These are phyloP conservation scores for Chlorophyllum brunneum DNA, from an alignment of 768 basidiomycete species.

Conservation along the genomic window DNA sequence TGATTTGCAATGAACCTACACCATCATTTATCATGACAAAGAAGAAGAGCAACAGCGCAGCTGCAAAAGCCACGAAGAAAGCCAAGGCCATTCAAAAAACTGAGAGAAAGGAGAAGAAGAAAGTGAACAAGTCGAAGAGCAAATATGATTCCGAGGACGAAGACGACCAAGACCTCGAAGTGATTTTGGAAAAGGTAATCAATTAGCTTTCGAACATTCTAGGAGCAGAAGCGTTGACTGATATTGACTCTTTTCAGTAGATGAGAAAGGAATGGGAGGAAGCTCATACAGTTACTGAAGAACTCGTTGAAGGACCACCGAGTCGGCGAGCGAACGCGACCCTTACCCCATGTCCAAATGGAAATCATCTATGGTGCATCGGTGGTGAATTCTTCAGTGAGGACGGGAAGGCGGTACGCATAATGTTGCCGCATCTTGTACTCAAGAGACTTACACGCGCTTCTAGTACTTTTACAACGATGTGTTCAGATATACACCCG, in stretches of 20 bases:
- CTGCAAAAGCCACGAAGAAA: constrained; percentile 63
- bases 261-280: constrained; percentile 82
- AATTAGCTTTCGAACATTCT: not conserved
- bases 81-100: constrained; percentile 63
- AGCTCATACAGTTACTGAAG: constrained; percentile 80
- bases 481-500: constrained; percentile 81
- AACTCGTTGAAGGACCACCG: constrained; percentile 79
- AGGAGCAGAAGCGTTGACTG: constrained; percentile 9
- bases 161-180: constrained; percentile 76
- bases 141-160: constrained; percentile 16
- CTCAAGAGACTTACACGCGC: not conserved
- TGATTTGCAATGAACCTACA: not conserved
- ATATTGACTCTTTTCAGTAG: constrained; percentile 40
- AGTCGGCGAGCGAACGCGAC: constrained; percentile 82
- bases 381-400: constrained; percentile 88
- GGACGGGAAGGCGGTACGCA: constrained; percentile 69
- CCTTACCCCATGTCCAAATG: constrained; percentile 73
- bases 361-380: constrained; percentile 79
- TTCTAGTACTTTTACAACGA: constrained; percentile 82
- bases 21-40: constrained; percentile 38
- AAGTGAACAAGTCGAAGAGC: constrained; percentile 38
- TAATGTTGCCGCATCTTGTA: not conserved
- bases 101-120: constrained; percentile 67
- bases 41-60: constrained; percentile 44
- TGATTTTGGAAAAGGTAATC: constrained; percentile 73